Percentiles rank a stretch among this genome's conserved stretches.
phyloP scores from a whole-genome alignment of 768 basidiomycete genomes.

The Cystofilobasidium ferigula region DNA sequence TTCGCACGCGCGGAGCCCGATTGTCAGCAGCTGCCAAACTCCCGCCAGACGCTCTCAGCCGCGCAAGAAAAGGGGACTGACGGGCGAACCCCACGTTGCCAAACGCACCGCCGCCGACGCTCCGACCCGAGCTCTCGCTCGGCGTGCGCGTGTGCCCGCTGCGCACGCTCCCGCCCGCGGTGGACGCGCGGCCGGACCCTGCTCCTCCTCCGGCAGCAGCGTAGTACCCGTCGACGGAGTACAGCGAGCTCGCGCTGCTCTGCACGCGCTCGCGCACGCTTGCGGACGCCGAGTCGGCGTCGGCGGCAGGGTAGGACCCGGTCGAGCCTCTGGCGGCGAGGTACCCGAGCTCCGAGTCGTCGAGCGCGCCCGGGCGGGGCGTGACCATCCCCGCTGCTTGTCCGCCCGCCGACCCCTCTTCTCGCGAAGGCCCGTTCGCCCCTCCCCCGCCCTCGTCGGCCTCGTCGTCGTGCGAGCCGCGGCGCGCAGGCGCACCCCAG shows the following conservation, averaged over 20 bases:
- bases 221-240: slow-evolving; percentile 1
- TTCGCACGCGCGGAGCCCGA: no score
- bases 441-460: background rate
- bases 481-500: background rate
- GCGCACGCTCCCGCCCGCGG: slow-evolving; percentile 10
- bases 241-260: slow-evolving; percentile 9
- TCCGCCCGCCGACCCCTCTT: background rate
- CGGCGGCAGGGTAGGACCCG: no score
- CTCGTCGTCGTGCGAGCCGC: slow-evolving; percentile 2
- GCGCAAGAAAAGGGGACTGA: background rate
- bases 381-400: slow-evolving; percentile 15
- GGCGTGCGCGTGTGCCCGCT: slow-evolving; percentile 3
- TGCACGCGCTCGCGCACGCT: background rate
- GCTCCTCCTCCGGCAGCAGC: background rate
- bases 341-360: slow-evolving; percentile 24
- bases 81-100: background rate
- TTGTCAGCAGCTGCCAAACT: background rate
- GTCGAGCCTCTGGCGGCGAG: slow-evolving; percentile 6
- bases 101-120: background rate
- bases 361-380: slow-evolving; percentile 10
- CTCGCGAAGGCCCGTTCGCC: no score
- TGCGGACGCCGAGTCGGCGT: background rate
- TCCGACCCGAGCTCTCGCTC: slow-evolving; percentile 7
- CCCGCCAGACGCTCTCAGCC: background rate
- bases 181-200: background rate